Percentiles rank a stretch among this genome's conserved stretches.
These are phyloP conservation scores for Discostella pseudostelligera DNA, from an alignment of 108 stramenopile genomes.

Conservation along the genomic window DNA sequence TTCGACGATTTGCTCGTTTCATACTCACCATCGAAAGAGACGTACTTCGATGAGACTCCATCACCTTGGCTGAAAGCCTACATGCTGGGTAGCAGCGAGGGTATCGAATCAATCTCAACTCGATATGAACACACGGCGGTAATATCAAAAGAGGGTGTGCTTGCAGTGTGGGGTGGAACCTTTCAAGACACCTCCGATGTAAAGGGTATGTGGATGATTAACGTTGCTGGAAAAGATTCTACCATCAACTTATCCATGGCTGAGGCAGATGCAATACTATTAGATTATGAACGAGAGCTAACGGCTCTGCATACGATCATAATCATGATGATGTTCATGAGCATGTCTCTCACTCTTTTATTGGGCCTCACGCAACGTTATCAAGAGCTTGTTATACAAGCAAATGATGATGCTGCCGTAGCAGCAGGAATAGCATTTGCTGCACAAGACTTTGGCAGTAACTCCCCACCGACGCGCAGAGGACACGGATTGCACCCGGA, in stretches of 20 bases:
- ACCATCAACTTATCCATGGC: conserved; percentile 25
- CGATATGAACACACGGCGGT: conserved; percentile 45
- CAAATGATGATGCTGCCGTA: conserved; percentile 34
- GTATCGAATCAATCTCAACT: conserved; percentile 22
- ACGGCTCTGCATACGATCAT: conserved; percentile 49
- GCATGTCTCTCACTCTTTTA: conserved; percentile 44
- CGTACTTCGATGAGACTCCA: conserved; percentile 1
- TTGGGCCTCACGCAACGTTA: conserved; percentile 47
- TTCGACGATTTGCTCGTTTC: conserved; percentile 50
- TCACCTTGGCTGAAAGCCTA: conserved; percentile 30
- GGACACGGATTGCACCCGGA: conserved; percentile 47
- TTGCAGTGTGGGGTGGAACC: conserved; percentile 50
- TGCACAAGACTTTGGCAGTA: conserved; percentile 25
- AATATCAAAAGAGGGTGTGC: conserved; percentile 37
- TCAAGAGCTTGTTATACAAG: conserved; percentile 39
- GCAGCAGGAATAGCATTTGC: conserved; percentile 20
- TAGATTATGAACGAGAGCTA: conserved; percentile 43
- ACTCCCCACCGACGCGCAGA: conserved; percentile 22
- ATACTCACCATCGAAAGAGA: conserved; percentile 21
- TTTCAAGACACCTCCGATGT: conserved; percentile 39
- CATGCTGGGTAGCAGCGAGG: conserved; percentile 2
- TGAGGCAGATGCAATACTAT: conserved; percentile 30
- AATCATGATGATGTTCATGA: conserved; percentile 55
- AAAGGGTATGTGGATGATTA: conserved; percentile 50
- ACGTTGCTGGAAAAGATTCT: conserved; percentile 44